Base-by-base conservation (phyloP, 768 basidiomycete genomes). In the Tricholoma terreum region DNA sequence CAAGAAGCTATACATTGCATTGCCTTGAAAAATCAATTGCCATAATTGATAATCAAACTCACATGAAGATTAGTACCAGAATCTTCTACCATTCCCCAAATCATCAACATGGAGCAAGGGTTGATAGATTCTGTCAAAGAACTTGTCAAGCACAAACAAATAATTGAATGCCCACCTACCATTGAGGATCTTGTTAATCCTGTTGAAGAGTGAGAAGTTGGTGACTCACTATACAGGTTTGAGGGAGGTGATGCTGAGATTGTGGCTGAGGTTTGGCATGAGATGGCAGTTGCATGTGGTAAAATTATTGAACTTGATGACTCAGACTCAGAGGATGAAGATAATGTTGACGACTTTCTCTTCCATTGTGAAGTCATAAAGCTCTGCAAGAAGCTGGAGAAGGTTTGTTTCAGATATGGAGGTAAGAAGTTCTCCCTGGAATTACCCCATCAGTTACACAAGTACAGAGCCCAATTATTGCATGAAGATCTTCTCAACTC, bases 131-230 rank as follows among this genome's bases (percentile, higher is more conserved):
- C 50, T 30, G 58, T 65, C 17, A 14, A 34, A 6, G 35, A 58
- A 45, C 49, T 68, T 49, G 60, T 59, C 30, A 21, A 56, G 15
- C 45, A 49, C 9, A 58, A 58, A n/a, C 43, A 24, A 5, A 62
- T 68, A 43, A 55, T 54, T 52, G 57, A 60, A 17, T 34, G 36
- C 3, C 19, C 52, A 43, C 42, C 42, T n/a, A 43, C 42, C 42
- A n/a, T 43, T 6, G 42, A 43, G 21, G 42, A 43, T 43, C 42
- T 43, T 21, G 42, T 43, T 14, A 43, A 43, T 15, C 42, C 42
- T 15, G 21, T 43, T 43, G 42, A 58, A 38, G 68, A 69, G 45
- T 30, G n/a, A n/a, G n/a, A n/a, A n/a, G n/a, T n/a, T n/a, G n/a
- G n/a, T n/a, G n/a, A n/a, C n/a, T n/a, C n/a, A n/a, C n/a, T n/a